Evolutionary conservation across 2,329 filamentous ascomycete genomes (phyloP).

Genomic region (Teratosphaeriaceae sp.): DNA sequence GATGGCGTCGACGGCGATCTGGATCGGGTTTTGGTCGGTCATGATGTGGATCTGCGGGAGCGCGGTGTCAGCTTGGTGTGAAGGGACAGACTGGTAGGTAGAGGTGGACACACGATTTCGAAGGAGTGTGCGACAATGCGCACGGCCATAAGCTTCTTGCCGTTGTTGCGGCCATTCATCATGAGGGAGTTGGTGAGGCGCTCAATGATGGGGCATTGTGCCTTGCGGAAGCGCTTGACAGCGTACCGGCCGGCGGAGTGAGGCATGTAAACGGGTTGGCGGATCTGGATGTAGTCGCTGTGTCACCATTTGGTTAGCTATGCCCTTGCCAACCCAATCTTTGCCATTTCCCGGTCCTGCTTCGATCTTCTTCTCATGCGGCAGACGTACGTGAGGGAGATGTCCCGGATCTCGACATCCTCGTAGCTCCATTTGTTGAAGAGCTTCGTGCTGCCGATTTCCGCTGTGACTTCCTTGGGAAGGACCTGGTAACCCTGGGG

Average conservation of each 20-base stretch:
- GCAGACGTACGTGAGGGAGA: slow-evolving; percentile 90
- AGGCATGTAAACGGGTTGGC: slow-evolving; percentile 96
- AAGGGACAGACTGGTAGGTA: slow-evolving; percentile 5
- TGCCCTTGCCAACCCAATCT: slow-evolving; percentile 21
- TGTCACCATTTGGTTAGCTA: slow-evolving; percentile 22
- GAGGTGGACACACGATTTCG: slow-evolving; percentile 94
- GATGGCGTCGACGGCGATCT: slow-evolving; percentile 98
- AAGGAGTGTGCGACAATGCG: slow-evolving; percentile 98
- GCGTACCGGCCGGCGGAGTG: slow-evolving; percentile 99
- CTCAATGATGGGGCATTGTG: slow-evolving; percentile 99
- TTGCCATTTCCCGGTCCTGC: too few relatives aligned
- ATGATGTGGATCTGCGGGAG: slow-evolving; percentile 88
- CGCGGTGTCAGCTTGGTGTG: slow-evolving; percentile 3
- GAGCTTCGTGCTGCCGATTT: slow-evolving; percentile 90
- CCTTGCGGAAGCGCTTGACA: slow-evolving; percentile 99
- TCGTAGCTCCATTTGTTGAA: slow-evolving; percentile 99
- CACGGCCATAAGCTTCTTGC: slow-evolving; percentile 99
- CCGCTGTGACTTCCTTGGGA: slow-evolving; percentile 84
- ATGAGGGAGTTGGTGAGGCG: slow-evolving; percentile 99
- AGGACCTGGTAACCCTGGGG: slow-evolving; percentile 70
- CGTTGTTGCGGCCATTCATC: slow-evolving; percentile 99
- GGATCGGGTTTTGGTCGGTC: slow-evolving; percentile 99
- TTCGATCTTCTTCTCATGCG: slow-evolving; percentile 2
- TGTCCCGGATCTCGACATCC: slow-evolving; percentile 99
- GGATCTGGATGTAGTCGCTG: slow-evolving; percentile 99